Evolutionary conservation across 2,329 filamentous ascomycete species (phyloP).

Genomic region (Xylaria digitata): DNA sequence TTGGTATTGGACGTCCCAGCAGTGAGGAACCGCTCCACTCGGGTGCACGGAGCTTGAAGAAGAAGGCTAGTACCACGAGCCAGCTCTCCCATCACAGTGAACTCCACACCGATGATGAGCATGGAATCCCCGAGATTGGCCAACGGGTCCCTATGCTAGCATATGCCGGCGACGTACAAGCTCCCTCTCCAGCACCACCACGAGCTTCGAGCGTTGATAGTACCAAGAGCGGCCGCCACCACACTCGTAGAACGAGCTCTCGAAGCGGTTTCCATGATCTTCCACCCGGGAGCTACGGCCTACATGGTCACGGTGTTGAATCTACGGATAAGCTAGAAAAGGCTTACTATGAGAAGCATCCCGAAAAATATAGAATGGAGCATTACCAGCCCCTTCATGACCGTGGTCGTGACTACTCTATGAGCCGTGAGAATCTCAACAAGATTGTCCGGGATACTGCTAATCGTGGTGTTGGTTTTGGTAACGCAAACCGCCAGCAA

Average conservation of each 20-base stretch:
- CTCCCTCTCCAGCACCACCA: constrained; percentile 83
- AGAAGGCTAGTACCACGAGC: constrained; percentile 68
- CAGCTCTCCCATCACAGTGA: constrained; percentile 63
- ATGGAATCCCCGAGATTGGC: constrained; percentile 92
- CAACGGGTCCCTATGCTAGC: constrained; percentile 93
- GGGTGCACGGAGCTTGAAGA: constrained; percentile 65
- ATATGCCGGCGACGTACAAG: constrained; percentile 93
- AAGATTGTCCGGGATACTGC: constrained; percentile 83
- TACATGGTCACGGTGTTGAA: constrained; percentile 85
- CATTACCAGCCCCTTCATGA: constrained; percentile 67
- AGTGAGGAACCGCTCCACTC: constrained; percentile 64
- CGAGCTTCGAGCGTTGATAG: constrained; percentile 54
- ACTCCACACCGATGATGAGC: constrained; percentile 74
- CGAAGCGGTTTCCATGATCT: constrained; percentile 71
- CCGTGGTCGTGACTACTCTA: constrained; percentile 76
- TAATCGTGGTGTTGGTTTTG: constrained; percentile 62
- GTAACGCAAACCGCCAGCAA: constrained; percentile 54
- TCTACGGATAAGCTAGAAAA: constrained; percentile 86
- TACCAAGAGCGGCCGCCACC: constrained; percentile 60
- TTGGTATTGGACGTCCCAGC: constrained; percentile 78
- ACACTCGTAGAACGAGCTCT: constrained; percentile 78
- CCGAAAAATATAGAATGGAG: constrained; percentile 82
- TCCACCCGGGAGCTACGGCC: constrained; percentile 90
- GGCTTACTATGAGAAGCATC: constrained; percentile 93
- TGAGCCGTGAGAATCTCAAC: constrained; percentile 91